phyloP scores from a whole-genome alignment of 78 protist species.

The Dictyostelium capitatum region DNA sequence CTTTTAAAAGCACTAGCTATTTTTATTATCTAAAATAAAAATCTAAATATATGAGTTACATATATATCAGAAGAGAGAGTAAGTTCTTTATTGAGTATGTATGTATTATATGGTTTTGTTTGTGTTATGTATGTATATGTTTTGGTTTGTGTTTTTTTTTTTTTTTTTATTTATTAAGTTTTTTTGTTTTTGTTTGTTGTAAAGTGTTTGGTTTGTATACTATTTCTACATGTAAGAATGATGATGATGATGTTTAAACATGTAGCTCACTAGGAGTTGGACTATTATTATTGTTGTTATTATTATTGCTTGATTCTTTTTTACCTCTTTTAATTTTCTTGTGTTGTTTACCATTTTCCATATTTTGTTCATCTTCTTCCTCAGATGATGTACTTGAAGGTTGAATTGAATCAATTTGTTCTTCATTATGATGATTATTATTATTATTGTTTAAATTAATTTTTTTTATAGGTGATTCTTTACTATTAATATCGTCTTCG shows the following conservation, averaged over 20 bases:
- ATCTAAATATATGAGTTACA: too few relatives aligned
- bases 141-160: too few relatives aligned
- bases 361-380: not conserved
- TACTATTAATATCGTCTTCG: not conserved
- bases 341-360: conserved; percentile 8
- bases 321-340: conserved; percentile 11
- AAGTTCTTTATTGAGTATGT: too few relatives aligned
- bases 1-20: too few relatives aligned
- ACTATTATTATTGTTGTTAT: not conserved
- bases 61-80: too few relatives aligned
- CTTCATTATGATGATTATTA: not conserved
- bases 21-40: too few relatives aligned
- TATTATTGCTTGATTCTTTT: not conserved
- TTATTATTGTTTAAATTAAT: not conserved
- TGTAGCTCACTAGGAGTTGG: conserved; percentile 18
- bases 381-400: not conserved
- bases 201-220: too few relatives aligned
- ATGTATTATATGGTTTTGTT: too few relatives aligned
- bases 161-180: too few relatives aligned
- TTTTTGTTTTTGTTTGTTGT: too few relatives aligned
- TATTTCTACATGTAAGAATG: too few relatives aligned
- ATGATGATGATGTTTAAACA: not conserved
- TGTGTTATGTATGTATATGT: too few relatives aligned
- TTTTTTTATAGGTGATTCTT: not conserved
- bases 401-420: not conserved